Conservation (phyloP, 192 early-diverging fungal genomes). For the Helicostylum pulchrum region DNA sequence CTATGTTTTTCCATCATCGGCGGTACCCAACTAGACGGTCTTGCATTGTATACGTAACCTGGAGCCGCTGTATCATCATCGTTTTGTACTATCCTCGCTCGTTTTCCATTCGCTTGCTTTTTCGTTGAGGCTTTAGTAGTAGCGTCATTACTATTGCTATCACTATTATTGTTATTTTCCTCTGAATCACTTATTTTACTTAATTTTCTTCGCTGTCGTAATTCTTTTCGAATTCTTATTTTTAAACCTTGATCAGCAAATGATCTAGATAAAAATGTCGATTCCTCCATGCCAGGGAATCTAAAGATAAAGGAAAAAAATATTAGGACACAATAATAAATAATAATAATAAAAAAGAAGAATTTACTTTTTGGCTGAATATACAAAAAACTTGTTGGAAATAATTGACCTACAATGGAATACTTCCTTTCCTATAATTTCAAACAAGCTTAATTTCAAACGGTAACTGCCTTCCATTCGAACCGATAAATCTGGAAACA, state of each 20-base stretch:
- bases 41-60: too few relatives aligned
- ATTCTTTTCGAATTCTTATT: conserved; percentile 91
- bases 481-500: conserved; percentile 95
- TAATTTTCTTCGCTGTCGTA: conserved; percentile 34
- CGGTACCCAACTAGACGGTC: neutral
- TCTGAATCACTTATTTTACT: conserved; percentile 19
- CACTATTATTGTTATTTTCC: neutral
- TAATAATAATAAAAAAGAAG: neutral
- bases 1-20: neutral
- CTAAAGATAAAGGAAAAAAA: conserved; percentile 34
- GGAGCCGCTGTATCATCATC: neutral
- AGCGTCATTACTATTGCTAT: neutral
- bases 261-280: conserved; percentile 80
- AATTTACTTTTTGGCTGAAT: conserved; percentile 72
- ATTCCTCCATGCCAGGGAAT: conserved; percentile 97
- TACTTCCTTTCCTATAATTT: conserved; percentile 82
- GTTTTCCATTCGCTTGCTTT: too few relatives aligned
- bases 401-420: conserved; percentile 86
- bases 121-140: too few relatives aligned
- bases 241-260: conserved; percentile 98
- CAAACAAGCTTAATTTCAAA: conserved; percentile 86
- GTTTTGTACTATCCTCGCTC: too few relatives aligned
- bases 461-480: conserved; percentile 88
- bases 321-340: neutral
- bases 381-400: conserved; percentile 84